Percentiles rank a stretch among this genome's conserved stretches.
These are phyloP conservation scores for Scenedesmus sp. DNA, from an alignment of 163 green algal genomes.

Conservation along the genomic window DNA sequence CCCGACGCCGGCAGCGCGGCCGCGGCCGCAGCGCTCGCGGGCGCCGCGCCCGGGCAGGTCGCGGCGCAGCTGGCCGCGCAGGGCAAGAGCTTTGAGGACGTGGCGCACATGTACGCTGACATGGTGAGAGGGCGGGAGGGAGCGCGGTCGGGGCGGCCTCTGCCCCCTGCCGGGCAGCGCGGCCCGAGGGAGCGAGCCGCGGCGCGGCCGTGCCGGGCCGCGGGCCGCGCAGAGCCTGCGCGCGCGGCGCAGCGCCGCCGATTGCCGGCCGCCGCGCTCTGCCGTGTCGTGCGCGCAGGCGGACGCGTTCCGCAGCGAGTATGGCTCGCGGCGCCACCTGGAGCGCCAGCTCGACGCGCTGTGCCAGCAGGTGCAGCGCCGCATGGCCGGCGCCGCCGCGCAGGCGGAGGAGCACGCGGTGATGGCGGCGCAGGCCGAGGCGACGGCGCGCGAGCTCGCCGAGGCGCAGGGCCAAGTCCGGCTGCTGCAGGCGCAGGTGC, in stretches of 20 bases:
- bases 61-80: constrained; percentile 26
- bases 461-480: constrained; percentile 22
- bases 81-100: constrained; percentile 38
- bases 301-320: constrained; percentile 37
- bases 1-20: neutral
- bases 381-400: neutral
- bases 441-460: constrained; percentile 1
- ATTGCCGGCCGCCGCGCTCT: neutral
- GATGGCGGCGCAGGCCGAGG: neutral
- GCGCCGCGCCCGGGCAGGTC: neutral
- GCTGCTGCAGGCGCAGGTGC: constrained; percentile 10
- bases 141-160: neutral
- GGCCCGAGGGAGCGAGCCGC: neutral
- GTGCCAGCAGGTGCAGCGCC: constrained; percentile 18
- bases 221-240: neutral
- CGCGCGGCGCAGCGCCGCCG: neutral
- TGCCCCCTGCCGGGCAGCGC: neutral
- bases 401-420: constrained; percentile 8
- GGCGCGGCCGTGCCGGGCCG: neutral
- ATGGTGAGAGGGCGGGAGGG: constrained; percentile 44
- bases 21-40: neutral
- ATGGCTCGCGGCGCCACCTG: neutral
- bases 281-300: constrained; percentile 11
- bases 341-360: constrained; percentile 38
- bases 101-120: constrained; percentile 39